Evolutionary conservation across 441 rosid genomes (phyloP).

Genomic region (Euphorbia corollata): DNA sequence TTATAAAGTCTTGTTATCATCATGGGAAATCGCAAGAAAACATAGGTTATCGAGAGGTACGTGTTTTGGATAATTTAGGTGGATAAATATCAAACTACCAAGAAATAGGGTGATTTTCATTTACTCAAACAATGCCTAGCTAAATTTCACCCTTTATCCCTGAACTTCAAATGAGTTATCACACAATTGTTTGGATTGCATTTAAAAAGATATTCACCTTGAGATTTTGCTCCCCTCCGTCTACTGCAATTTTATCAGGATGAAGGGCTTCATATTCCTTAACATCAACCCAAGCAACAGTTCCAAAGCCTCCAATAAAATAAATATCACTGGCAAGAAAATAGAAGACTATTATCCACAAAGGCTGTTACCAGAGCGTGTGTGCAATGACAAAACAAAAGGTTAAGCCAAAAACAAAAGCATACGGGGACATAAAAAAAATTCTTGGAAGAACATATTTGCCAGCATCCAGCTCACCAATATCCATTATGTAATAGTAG

Average conservation of each 20-base stretch:
- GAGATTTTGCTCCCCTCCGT: conserved; percentile 84
- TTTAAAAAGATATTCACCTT: conserved; percentile 42
- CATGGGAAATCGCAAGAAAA: neutral
- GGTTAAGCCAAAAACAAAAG: conserved; percentile 1
- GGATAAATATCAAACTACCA: neutral
- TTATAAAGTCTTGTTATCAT: neutral
- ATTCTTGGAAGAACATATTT: neutral
- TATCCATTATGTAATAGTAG: neutral
- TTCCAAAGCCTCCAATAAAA: conserved; percentile 98
- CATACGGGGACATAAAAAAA: neutral
- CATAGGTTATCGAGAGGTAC: neutral
- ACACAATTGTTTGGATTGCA: neutral
- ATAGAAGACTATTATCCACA: neutral
- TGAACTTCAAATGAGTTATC: neutral
- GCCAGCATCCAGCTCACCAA: neutral
- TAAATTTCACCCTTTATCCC: neutral
- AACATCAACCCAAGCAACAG: conserved; percentile 97
- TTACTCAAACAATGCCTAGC: neutral
- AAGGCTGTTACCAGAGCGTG: neutral
- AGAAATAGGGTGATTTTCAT: neutral
- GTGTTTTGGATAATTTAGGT: too few species aligned
- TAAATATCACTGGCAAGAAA: conserved; percentile 67
- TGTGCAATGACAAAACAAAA: neutral
- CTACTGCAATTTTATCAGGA: conserved; percentile 91
- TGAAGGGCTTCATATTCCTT: conserved; percentile 70